phyloP scores from a whole-genome alignment of 257 asterid genomes.

The Echium plantagineum region DNA sequence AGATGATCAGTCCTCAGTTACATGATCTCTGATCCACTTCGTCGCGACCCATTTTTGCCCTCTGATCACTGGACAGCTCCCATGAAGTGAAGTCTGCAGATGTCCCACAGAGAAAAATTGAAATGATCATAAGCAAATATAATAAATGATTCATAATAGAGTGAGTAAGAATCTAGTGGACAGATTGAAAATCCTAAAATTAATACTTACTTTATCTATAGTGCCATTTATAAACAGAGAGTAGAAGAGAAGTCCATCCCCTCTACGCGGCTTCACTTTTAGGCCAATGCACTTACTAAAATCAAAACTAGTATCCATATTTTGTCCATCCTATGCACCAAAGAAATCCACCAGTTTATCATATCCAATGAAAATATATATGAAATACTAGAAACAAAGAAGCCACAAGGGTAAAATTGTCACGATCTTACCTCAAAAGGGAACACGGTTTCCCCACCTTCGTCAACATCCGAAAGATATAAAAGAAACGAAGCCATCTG shows the following conservation, averaged over 20 bases:
- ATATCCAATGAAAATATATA: not conserved
- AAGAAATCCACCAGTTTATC: slow-evolving; percentile 1
- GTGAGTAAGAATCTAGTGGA: not conserved
- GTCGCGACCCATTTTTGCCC: slow-evolving; percentile 99
- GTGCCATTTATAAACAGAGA: slow-evolving; percentile 77
- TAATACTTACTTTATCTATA: slow-evolving; percentile 61
- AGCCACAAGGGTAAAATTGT: not conserved
- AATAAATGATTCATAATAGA: no score
- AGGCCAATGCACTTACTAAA: slow-evolving; percentile 59
- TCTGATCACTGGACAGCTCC: slow-evolving; percentile 85
- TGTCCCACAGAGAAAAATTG: not conserved
- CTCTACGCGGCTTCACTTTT: slow-evolving; percentile 78
- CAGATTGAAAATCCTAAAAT: not conserved
- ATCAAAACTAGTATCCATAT: slow-evolving; percentile 58
- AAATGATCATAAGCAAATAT: no score
- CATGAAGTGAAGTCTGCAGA: slow-evolving; percentile 73
- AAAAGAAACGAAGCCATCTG: slow-evolving; percentile 91
- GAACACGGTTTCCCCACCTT: slow-evolving; percentile 98
- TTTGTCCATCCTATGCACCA: slow-evolving; percentile 52
- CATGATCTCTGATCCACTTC: slow-evolving; percentile 85
- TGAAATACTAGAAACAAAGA: not conserved
- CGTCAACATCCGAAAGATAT: slow-evolving; percentile 86
- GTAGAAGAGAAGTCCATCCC: slow-evolving; percentile 93
- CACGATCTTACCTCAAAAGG: slow-evolving; percentile 62
- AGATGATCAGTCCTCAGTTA: slow-evolving; percentile 19